Evolutionary conservation across 1,139 yeast species (phyloP), one percentile per base, ranked within the genome.

Genomic region (Candida sojae): DNA sequence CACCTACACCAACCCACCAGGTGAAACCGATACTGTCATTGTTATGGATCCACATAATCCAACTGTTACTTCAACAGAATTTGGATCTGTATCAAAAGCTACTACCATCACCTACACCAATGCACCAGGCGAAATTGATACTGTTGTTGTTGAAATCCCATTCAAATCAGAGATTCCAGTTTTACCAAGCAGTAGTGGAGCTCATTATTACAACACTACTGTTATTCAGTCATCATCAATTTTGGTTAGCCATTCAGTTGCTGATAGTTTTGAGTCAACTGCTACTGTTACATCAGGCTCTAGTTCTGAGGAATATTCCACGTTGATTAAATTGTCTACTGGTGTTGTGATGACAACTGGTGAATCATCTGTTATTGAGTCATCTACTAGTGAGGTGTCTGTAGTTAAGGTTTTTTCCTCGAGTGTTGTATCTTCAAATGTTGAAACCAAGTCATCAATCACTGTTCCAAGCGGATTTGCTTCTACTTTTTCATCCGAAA

Each of bases 11-110:
- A 36, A 36, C 29, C n/a, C 39, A 21, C 39, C 39, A 36, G 39
- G 39, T 36, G 13, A 23, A 36, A 36, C 39, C 6, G 39, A 36
- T 36, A n/a, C 28, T 12, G 38, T 36, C 2, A 7, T 36, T 36
- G 39, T 36, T 5, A 21, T 13, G 6, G 9, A 13, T 5, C 39
- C 39, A 36, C 29, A 2, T 6, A 36, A 36, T 37, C 51, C 55
- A 50, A 52, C 57, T 6, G 46, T 41, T 7, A 39, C 17, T 5
- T 42, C 26, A 31, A 21, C 33, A 48, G 50, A 58, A 4, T 46
- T 48, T 1, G 33, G 46, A 4, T 51, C 58, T 53, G 61, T 57
- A 8, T 11, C 45, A n/a, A n/a, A n/a, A 9, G 46, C 10, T 8
- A 32, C 52, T 36, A 47, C 50, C 7, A 42, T 47, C 13, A 49